Percentiles rank a stretch among this genome's conserved stretches.
Conservation (phyloP, 495 filamentous ascomycete species). For the Oidiodendron maius region DNA sequence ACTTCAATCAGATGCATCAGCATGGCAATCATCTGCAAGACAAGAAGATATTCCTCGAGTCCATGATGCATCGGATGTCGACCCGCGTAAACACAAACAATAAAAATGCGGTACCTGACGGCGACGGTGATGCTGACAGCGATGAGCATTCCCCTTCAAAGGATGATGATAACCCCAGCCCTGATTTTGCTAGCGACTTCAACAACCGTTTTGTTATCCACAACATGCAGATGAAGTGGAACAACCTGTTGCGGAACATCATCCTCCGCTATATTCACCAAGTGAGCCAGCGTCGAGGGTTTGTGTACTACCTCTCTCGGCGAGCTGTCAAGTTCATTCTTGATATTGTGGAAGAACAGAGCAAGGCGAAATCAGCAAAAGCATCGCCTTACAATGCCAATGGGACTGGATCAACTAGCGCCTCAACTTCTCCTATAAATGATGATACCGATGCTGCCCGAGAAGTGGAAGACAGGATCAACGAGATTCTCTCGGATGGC, state of each 20-base stretch:
- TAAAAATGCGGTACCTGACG: conserved; percentile 37
- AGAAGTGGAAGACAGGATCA: conserved; percentile 77
- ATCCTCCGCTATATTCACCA: conserved; percentile 97
- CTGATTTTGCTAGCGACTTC: conserved; percentile 55
- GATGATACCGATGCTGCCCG: conserved; percentile 43
- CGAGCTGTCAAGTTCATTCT: conserved; percentile 96
- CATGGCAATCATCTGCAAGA: conserved; percentile 65
- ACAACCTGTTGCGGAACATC: conserved; percentile 90
- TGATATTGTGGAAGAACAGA: conserved; percentile 93
- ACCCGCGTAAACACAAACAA: conserved; percentile 43
- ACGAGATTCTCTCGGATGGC: conserved; percentile 78
- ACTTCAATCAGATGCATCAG: conserved; percentile 62
- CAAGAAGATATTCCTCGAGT: conserved; percentile 71
- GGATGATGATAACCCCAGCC: conserved; percentile 18
- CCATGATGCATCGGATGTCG: conserved; percentile 63
- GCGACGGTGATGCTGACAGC: conserved; percentile 30
- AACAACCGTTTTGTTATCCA: conserved; percentile 98
- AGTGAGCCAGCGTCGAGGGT: conserved; percentile 90
- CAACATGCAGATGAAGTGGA: conserved; percentile 97
- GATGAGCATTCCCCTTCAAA: conserved; percentile 8
- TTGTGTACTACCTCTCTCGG: conserved; percentile 95
- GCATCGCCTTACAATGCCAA: conserved; percentile 22
- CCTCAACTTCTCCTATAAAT: conserved; percentile 24
- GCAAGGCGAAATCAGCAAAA: conserved; percentile 51
- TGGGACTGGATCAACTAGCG: conserved; percentile 25